phyloP scores from a whole-genome alignment of 192 early-diverging fungal genomes.

The Allomyces macrogynus region DNA sequence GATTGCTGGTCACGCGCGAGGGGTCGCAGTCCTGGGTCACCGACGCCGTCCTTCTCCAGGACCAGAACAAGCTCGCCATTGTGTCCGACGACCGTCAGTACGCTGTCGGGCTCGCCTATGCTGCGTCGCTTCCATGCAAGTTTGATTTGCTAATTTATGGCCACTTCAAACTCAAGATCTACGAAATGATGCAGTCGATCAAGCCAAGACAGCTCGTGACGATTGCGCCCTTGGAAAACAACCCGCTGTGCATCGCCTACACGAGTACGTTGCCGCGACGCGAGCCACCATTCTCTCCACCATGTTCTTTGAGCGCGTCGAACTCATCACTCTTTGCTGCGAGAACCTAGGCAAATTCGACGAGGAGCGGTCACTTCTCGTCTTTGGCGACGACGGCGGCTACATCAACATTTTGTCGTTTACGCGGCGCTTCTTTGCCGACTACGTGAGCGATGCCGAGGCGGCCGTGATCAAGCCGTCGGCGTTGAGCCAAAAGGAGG shows the following conservation, averaged over 20 bases:
- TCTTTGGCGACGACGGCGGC: conserved; percentile 41
- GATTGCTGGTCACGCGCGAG: conserved; percentile 17
- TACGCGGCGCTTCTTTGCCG: conserved; percentile 8
- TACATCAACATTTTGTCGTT: conserved; percentile 26
- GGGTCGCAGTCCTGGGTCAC: conserved; percentile 30
- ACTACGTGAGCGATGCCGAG: conserved; percentile 20
- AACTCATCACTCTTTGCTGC: no score
- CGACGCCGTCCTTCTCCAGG: conserved; percentile 29
- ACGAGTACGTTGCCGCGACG: conserved; percentile 10
- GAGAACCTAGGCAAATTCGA: conserved; percentile 20
- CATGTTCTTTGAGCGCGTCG: no score
- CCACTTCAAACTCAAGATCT: conserved; percentile 24
- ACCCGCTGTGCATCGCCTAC: conserved; percentile 34
- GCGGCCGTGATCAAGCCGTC: conserved; percentile 1
- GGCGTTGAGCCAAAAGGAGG: conserved; percentile 8
- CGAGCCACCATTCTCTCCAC: no score
- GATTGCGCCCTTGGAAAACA: conserved; percentile 31
- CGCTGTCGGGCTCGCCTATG: conserved; percentile 1
- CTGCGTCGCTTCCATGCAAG: neutral
- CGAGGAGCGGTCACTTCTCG: conserved; percentile 26
- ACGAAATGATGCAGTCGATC: conserved; percentile 32
- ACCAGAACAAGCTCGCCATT: conserved; percentile 26
- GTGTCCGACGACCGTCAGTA: conserved; percentile 39
- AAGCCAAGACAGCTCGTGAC: conserved; percentile 28
- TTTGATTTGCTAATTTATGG: no score